Evolutionary conservation across 495 filamentous ascomycete species (phyloP).

Genomic region (Pyrenula massariospora): DNA sequence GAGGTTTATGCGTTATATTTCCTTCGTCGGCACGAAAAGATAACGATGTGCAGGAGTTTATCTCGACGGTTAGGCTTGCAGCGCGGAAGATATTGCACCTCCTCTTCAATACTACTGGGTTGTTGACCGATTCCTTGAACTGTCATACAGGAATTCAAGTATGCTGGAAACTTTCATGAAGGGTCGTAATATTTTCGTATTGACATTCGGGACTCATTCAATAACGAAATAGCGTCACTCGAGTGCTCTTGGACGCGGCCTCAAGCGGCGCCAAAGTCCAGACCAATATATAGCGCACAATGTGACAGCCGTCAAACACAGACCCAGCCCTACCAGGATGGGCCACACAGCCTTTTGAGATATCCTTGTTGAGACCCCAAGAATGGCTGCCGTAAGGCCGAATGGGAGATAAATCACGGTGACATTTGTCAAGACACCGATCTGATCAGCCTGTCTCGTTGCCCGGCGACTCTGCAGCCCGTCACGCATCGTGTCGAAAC

Average conservation of each 20-base stretch:
- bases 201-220: background rate
- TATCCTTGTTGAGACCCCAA: background rate
- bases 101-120: background rate
- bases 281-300: background rate
- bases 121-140: background rate
- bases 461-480: slow-evolving; percentile 1
- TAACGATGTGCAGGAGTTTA: too few relatives aligned
- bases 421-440: slow-evolving; percentile 2
- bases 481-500: slow-evolving; percentile 2
- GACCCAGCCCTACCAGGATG: background rate
- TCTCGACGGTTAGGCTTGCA: too few relatives aligned
- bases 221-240: background rate
- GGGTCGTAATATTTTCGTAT: background rate
- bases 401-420: background rate
- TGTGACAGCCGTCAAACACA: background rate
- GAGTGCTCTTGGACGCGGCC: background rate
- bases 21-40: too few relatives aligned
- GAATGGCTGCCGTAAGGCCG: background rate
- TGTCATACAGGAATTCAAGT: background rate
- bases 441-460: background rate
- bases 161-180: background rate
- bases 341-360: background rate
- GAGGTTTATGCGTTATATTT: too few relatives aligned
- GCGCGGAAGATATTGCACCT: too few relatives aligned
- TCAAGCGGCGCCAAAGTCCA: background rate